Conservation (phyloP, 2,329 filamentous ascomycete species). For the Aureobasidium sp. region DNA sequence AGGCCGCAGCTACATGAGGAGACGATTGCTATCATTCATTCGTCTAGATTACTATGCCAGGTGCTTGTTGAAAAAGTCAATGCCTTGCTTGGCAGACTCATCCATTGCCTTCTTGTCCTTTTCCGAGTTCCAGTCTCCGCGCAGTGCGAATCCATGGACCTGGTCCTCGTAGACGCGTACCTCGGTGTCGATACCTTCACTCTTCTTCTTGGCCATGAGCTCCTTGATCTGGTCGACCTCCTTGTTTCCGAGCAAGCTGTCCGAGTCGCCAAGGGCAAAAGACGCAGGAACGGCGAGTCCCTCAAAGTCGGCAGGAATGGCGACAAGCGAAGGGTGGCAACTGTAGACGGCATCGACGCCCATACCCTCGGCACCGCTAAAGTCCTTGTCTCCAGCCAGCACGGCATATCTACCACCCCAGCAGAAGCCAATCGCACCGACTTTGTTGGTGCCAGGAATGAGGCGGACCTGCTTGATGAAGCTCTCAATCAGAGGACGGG, state of each 20-base stretch:
- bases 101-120: conserved; percentile 44
- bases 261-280: conserved; percentile 38
- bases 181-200: conserved; percentile 30
- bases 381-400: conserved; percentile 26
- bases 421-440: conserved; percentile 44
- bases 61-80: conserved; percentile 22
- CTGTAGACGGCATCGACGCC: conserved; percentile 37
- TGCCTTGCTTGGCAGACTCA: conserved; percentile 32
- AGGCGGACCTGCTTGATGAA: conserved; percentile 36
- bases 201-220: conserved; percentile 34
- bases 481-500: conserved; percentile 37
- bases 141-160: conserved; percentile 40
- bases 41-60: conserved; percentile 14
- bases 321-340: conserved; percentile 37
- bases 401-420: conserved; percentile 40
- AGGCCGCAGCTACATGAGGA: not conserved
- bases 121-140: conserved; percentile 38
- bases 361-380: conserved; percentile 23
- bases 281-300: conserved; percentile 34
- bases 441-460: conserved; percentile 37
- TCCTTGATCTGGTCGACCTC: conserved; percentile 36
- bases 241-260: conserved; percentile 35
- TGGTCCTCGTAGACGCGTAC: conserved; percentile 39
- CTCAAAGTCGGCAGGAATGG: conserved; percentile 38
- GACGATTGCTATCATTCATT: not conserved